A percentile compares a stretch with the other conserved stretches of the same genome.
Conservation (phyloP, 306 rosid genomes). For the Pyrus bretschneideri region DNA sequence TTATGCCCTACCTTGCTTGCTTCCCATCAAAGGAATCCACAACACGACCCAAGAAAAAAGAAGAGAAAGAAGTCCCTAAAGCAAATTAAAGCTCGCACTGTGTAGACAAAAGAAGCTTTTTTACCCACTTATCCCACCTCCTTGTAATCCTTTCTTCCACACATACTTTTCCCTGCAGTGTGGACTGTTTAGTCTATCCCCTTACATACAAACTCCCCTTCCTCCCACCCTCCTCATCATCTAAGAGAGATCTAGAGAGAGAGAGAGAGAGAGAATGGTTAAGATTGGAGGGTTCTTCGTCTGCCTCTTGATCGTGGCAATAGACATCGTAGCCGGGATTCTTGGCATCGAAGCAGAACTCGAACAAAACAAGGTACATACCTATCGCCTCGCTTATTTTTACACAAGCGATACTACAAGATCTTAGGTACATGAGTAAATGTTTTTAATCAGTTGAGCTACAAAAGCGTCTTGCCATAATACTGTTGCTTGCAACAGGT, state of each 20-base stretch:
- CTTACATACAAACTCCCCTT: background rate
- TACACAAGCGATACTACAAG: too few species aligned
- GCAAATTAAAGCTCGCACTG: slow-evolving; percentile 28
- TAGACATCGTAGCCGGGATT: slow-evolving; percentile 86
- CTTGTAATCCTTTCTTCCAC: background rate
- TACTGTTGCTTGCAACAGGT: slow-evolving; percentile 26
- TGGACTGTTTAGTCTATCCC: background rate
- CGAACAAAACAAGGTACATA: slow-evolving; percentile 78
- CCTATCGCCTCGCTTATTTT: background rate
- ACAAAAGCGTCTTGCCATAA: too few species aligned
- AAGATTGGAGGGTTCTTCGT: slow-evolving; percentile 50
- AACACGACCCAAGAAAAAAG: slow-evolving; percentile 24
- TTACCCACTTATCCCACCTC: slow-evolving; percentile 12
- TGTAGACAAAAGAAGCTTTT: slow-evolving; percentile 48
- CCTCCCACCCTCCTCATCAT: background rate
- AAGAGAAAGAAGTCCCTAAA: slow-evolving; percentile 22
- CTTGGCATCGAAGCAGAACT: slow-evolving; percentile 85
- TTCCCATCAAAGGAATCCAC: slow-evolving; percentile 63
- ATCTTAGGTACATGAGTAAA: background rate
- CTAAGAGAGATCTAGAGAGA: background rate
- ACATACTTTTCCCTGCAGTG: background rate
- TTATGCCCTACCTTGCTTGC: slow-evolving; percentile 51
- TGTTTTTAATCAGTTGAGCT: too few species aligned
- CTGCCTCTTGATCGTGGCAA: slow-evolving; percentile 54
- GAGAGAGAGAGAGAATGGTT: slow-evolving; percentile 35